Evolutionary conservation across 2,329 filamentous ascomycete genomes (phyloP), one percentile per base, ranked within the genome.

Genomic region (Beauveria rudraprayagi): DNA sequence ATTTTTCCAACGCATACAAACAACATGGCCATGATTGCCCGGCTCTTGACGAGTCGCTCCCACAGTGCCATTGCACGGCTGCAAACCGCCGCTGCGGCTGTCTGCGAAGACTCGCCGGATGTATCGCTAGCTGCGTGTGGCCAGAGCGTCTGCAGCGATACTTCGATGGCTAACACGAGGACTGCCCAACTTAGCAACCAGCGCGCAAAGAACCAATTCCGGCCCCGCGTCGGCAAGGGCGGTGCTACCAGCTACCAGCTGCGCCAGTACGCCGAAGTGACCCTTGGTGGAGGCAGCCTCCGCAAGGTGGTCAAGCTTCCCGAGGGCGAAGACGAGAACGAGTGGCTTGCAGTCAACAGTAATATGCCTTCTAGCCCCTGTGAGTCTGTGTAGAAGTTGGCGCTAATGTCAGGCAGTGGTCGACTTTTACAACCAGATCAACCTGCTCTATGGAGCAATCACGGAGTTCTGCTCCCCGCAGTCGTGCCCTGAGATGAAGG

Each of bases 391-490:
- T 14, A 47, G 17, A 19, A 43, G 5, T 11, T 24, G 26, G 26
- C 8, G 44, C 50, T 58, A 48, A 62, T 24, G 14, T 50, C 46
- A 60, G 19, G n/a, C 67, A 96, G 92, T 99, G 79, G 94, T 99
- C 79, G 94, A 99, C 77, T 99, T 99, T 77, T 99, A 99, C 85
- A 99, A 99, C 80, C 94, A 99, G 77, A 96, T 99, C 80, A 99
- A 99, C 77, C 84, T 99, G 41, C 87, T 99, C 63, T 99, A 99
- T 74, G 95, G 95, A 63, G 94, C 94, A 66, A 99, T 99, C 72
- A 99, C 94, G 63, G 94, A 99, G 73, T 99, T 99, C 77, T 99
- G 94, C 81, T 97, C 94, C 28, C 93, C 94, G 37, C 89, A 94
- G 73, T 92, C 92, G 66, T 99, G 94, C 74, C 94, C 94, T 0